These are phyloP conservation scores for Coemansia sp. DNA, from an alignment of 192 early-diverging fungal genomes.

Conservation along the genomic window DNA sequence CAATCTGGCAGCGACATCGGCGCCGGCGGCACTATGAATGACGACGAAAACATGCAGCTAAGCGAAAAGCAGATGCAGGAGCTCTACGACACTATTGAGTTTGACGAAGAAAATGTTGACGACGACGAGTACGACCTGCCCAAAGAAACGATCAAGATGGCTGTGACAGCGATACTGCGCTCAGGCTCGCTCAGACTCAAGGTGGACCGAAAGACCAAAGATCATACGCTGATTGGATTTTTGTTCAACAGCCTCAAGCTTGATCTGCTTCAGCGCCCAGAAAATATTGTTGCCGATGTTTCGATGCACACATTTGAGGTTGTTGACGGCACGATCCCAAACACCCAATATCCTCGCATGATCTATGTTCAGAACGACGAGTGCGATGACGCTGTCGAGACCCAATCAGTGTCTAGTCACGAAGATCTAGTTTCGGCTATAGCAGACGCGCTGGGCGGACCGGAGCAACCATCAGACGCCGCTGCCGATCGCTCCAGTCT, in stretches of 20 bases:
- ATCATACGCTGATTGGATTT: slow-evolving; percentile 55
- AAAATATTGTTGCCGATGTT: slow-evolving; percentile 45
- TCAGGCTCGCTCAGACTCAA: slow-evolving; percentile 82
- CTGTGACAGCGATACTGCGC: slow-evolving; percentile 64
- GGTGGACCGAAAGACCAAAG: slow-evolving; percentile 40
- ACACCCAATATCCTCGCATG: slow-evolving; percentile 51
- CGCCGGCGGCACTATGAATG: not conserved
- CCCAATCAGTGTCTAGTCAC: not conserved
- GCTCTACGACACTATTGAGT: slow-evolving; percentile 93
- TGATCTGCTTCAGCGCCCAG: slow-evolving; percentile 43
- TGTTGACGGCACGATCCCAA: slow-evolving; percentile 53
- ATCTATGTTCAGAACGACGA: slow-evolving; percentile 52
- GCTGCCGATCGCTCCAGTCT: not conserved
- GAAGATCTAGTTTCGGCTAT: slow-evolving; percentile 11
- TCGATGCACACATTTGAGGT: slow-evolving; percentile 56
- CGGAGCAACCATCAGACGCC: not conserved
- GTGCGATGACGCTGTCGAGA: slow-evolving; percentile 2
- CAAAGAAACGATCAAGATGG: slow-evolving; percentile 61
- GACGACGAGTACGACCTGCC: slow-evolving; percentile 48
- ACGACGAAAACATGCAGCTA: slow-evolving; percentile 49
- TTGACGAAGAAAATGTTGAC: slow-evolving; percentile 71
- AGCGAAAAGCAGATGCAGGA: slow-evolving; percentile 85
- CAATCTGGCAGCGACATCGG: not conserved
- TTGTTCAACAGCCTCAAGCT: slow-evolving; percentile 45
- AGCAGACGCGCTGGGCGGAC: slow-evolving; percentile 14